Base-by-base conservation (phyloP, 2,329 filamentous ascomycete species). In the Colletotrichum tropicicola region DNA sequence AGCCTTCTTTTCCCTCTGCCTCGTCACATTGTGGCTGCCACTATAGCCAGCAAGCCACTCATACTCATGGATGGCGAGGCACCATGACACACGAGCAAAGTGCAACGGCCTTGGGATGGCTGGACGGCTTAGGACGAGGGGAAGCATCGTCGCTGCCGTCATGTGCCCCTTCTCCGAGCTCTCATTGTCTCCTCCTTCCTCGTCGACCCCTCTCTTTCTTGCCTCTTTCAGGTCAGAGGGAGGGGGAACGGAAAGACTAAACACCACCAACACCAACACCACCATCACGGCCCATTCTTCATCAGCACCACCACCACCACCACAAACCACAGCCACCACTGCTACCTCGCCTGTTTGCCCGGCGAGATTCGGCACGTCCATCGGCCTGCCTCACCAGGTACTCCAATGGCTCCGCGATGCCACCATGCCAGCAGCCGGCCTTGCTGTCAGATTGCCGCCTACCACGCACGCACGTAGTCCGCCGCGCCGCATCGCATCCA, bases 391-490 rank as follows among this genome's bases (percentile, higher is more conserved):
- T 17, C 48, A 60, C 25, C 57, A 55, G 57, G 48, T 13, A 53
- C 57, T 55, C 60, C 60, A 64, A 64, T 64, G n/a, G 12, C n/a
- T 48, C 30, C 39, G 37, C 19, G 39, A 54, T 60, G 35, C 55
- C n/a, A 64, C 60, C 60, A 53, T 53, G 41, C 41, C 51, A 61
- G 51, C 39, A 39, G n/a, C n/a, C n/a, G n/a, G n/a, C 27, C 9
- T 35, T 53, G 25, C 55, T 52, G 47, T 64, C 47, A 53, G 47
- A 59, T 59, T 52, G 60, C 56, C 55, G 60, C 47, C 60, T n/a
- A n/a, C n/a, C n/a, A n/a, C n/a, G n/a, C n/a, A n/a, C n/a, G n/a
- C n/a, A n/a, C n/a, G 30, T 27, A 23, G 41, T 37, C 19, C 55
- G 37, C 28, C 15, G 52, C 52, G 21, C 41, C 12, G 37, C 47